phyloP scores from a whole-genome alignment of 2,329 filamentous ascomycete genomes.

The Paecilomyces sp. region DNA sequence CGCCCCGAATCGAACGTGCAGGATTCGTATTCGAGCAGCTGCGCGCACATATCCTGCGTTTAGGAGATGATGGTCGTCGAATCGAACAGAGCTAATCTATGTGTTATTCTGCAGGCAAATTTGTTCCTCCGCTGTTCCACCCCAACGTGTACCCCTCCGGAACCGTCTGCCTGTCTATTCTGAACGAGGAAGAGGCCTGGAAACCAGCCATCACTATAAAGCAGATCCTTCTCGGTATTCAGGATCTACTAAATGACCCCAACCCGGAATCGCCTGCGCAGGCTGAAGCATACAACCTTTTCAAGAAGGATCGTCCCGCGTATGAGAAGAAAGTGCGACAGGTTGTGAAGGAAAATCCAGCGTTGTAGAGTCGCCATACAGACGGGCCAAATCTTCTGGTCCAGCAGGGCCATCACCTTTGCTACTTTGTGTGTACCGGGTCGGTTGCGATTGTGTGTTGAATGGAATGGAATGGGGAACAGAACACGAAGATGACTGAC shows the following conservation, averaged over 20 bases:
- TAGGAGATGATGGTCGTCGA: neutral
- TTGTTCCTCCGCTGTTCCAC: slow-evolving; percentile 90
- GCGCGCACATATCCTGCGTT: neutral
- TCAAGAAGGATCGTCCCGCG: slow-evolving; percentile 78
- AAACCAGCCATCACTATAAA: slow-evolving; percentile 98
- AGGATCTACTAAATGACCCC: slow-evolving; percentile 90
- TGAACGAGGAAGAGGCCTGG: slow-evolving; percentile 98
- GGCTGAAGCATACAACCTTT: slow-evolving; percentile 94
- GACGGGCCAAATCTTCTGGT: neutral
- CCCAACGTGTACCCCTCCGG: slow-evolving; percentile 98
- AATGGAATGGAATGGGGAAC: neutral
- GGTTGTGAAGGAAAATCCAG: slow-evolving; percentile 83
- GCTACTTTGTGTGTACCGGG: neutral
- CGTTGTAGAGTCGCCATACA: slow-evolving; percentile 46
- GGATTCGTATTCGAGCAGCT: neutral
- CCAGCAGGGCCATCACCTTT: neutral
- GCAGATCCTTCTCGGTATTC: slow-evolving; percentile 91
- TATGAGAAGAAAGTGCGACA: slow-evolving; percentile 85
- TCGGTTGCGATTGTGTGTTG: neutral
- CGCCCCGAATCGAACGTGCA: neutral
- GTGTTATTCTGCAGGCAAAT: slow-evolving; percentile 64
- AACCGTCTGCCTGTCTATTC: slow-evolving; percentile 91
- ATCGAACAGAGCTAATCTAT: slow-evolving; percentile 3
- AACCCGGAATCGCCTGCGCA: slow-evolving; percentile 96
- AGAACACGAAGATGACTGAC: neutral